Percentiles rank a stretch among this genome's conserved stretches.
These are phyloP conservation scores for Sordariomycetes sp. DNA, from an alignment of 2,329 filamentous ascomycete genomes.

Conservation along the genomic window DNA sequence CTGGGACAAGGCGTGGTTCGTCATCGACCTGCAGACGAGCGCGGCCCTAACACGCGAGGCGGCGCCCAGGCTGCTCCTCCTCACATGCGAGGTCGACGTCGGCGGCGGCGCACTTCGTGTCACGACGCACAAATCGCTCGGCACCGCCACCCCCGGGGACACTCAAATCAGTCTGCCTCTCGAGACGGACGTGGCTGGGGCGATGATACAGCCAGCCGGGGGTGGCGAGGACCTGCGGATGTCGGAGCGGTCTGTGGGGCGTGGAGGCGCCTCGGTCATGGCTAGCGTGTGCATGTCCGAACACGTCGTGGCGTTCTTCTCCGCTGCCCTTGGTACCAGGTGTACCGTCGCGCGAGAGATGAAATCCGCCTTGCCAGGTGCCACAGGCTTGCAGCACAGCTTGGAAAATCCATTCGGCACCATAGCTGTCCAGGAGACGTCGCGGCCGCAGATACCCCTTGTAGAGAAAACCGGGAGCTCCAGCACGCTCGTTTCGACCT, in stretches of 20 bases:
- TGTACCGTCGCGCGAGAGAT: not conserved
- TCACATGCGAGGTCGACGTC: not conserved
- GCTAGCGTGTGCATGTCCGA: not conserved
- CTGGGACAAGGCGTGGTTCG: not conserved
- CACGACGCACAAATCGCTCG: not conserved
- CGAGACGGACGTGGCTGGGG: too few relatives aligned
- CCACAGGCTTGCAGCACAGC: not conserved
- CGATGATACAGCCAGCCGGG: not conserved
- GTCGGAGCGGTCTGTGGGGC: not conserved
- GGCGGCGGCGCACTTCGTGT: not conserved
- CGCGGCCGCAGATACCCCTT: not conserved
- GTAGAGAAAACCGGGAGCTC: not conserved
- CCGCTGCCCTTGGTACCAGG: not conserved
- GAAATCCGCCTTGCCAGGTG: not conserved
- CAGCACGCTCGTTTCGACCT: not conserved
- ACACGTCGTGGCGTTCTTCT: slow-evolving; percentile 1
- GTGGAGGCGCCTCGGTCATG: not conserved
- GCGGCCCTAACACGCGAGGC: not conserved
- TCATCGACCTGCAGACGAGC: not conserved
- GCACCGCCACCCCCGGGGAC: not conserved
- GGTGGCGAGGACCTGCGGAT: not conserved
- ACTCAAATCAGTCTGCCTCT: not conserved
- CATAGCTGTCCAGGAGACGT: not conserved
- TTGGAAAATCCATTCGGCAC: too few relatives aligned
- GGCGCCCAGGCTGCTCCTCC: not conserved